phyloP scores from a whole-genome alignment of 108 stramenopile species.

The Skeletonema tropicum region DNA sequence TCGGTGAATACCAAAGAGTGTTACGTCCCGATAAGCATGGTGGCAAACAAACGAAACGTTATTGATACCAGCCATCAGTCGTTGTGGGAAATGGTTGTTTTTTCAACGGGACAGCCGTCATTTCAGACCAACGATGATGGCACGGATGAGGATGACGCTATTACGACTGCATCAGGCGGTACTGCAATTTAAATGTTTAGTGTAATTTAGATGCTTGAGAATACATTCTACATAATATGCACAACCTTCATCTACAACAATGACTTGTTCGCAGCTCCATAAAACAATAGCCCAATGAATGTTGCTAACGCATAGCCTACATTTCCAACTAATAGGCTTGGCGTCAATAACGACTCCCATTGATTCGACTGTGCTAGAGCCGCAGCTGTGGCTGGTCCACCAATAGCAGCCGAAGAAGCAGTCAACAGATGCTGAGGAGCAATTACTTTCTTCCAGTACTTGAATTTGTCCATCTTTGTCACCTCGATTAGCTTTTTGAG shows the following conservation, averaged over 20 bases:
- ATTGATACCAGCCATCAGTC: conserved; percentile 39
- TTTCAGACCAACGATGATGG: conserved; percentile 10
- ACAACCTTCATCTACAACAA: background rate
- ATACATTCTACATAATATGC: too few species aligned
- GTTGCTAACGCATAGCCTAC: conserved; percentile 83
- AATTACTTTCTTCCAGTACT: conserved; percentile 31
- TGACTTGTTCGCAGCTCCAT: conserved; percentile 9
- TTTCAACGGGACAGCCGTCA: conserved; percentile 60
- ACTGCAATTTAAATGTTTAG: too few species aligned
- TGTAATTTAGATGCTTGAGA: background rate
- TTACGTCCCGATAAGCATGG: conserved; percentile 60
- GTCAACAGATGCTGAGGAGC: conserved; percentile 70
- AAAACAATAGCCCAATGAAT: conserved; percentile 48
- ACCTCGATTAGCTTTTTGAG: conserved; percentile 34
- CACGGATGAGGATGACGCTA: conserved; percentile 10
- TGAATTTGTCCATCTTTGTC: conserved; percentile 6
- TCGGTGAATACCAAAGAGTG: conserved; percentile 77
- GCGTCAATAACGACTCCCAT: conserved; percentile 72
- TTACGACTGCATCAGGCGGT: conserved; percentile 20
- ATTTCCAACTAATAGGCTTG: conserved; percentile 78
- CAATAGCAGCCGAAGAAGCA: conserved; percentile 83
- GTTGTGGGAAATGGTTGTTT: conserved; percentile 69
- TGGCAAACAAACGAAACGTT: conserved; percentile 50
- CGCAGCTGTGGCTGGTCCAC: conserved; percentile 83
- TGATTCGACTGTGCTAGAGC: conserved; percentile 71